Evolutionary conservation across 768 basidiomycete species (phyloP).

Genomic region (Coprinopsis marcescibilis): DNA sequence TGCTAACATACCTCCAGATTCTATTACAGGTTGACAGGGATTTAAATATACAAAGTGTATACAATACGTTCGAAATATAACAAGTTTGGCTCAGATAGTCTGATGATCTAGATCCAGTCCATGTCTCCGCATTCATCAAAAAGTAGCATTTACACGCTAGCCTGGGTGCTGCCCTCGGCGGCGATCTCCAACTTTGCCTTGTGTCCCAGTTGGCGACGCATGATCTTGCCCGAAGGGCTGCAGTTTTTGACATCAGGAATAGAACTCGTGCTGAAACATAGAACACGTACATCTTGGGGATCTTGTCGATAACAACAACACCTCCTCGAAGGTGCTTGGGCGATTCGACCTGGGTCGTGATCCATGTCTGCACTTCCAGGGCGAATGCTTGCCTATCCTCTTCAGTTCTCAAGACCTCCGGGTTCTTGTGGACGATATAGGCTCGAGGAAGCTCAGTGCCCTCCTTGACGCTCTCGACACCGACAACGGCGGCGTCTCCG

Average conservation of each 20-base stretch:
- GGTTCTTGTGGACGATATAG: slow-evolving; percentile 51
- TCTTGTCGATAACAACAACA: slow-evolving; percentile 51
- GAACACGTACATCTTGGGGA: slow-evolving; percentile 60
- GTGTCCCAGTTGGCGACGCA: slow-evolving; percentile 71
- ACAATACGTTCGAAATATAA: no score
- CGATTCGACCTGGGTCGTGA: slow-evolving; percentile 56
- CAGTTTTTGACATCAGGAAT: slow-evolving; percentile 4
- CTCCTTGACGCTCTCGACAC: slow-evolving; percentile 57
- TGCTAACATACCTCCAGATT: neutral
- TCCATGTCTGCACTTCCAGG: slow-evolving; percentile 57
- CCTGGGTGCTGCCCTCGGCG: slow-evolving; percentile 24
- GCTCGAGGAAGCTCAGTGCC: slow-evolving; percentile 82
- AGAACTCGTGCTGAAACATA: neutral
- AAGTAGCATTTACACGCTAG: slow-evolving; percentile 28
- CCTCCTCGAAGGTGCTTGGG: slow-evolving; percentile 82
- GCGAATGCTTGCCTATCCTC: slow-evolving; percentile 40
- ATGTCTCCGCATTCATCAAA: neutral
- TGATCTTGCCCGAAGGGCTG: slow-evolving; percentile 85
- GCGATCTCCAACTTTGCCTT: slow-evolving; percentile 52
- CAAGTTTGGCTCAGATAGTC: no score
- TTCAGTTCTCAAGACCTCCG: slow-evolving; percentile 27
- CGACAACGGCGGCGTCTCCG: slow-evolving; percentile 78
- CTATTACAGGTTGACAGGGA: neutral
- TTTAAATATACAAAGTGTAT: no score
- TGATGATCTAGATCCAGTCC: neutral